Evolutionary conservation across 2,329 filamentous ascomycete genomes (phyloP).

Genomic region (Colletotrichum agaves): DNA sequence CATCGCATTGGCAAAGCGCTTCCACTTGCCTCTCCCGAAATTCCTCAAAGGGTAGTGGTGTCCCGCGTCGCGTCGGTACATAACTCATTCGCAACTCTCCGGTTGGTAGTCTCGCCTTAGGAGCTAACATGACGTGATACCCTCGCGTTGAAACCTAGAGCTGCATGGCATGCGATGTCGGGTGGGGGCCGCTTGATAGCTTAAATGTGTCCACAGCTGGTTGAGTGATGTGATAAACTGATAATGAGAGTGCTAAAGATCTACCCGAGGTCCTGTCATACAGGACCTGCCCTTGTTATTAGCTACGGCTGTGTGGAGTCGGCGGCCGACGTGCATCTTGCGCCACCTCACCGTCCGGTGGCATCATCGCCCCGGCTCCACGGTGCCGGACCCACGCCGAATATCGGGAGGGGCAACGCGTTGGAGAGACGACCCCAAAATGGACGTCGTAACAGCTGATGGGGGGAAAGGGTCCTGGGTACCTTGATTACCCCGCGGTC

Average conservation of each 20-base stretch:
- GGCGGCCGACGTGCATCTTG: slow-evolving; percentile 26
- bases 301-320: not conserved
- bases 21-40: not conserved
- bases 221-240: too few species aligned
- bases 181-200: not conserved
- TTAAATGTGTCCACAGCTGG: slow-evolving; percentile 2
- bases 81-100: slow-evolving; percentile 1
- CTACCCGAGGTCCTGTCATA: not conserved
- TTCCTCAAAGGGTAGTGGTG: not conserved
- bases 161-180: not conserved
- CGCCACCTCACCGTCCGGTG: slow-evolving; percentile 35
- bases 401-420: slow-evolving; percentile 33
- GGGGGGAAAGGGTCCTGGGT: not conserved
- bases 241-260: not conserved
- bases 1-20: slow-evolving; percentile 4
- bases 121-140: slow-evolving; percentile 38
- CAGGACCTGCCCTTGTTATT: slow-evolving; percentile 12
- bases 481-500: slow-evolving; percentile 12
- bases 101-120: slow-evolving; percentile 30
- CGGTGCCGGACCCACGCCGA: slow-evolving; percentile 35
- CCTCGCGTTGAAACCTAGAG: slow-evolving; percentile 17
- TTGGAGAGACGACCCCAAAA: slow-evolving; percentile 10
- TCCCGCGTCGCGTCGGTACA: not conserved
- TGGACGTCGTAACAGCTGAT: slow-evolving; percentile 8
- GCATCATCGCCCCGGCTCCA: slow-evolving; percentile 36